Conservation (phyloP, 2,329 filamentous ascomycete species). For the Pseudogymnoascus sp. region DNA sequence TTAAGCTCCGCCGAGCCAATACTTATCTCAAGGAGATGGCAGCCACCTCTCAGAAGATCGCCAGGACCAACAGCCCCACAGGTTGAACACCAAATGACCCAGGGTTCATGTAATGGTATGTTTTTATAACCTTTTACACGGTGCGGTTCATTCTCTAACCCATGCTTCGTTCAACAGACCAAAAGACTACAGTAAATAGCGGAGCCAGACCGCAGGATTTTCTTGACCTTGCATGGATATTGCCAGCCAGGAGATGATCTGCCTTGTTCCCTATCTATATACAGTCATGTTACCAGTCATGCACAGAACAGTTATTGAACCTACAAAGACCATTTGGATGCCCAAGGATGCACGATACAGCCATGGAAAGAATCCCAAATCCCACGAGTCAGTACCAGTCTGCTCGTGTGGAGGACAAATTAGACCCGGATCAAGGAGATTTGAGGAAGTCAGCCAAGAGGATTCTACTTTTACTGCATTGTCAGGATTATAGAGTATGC, state of each 20-base stretch:
- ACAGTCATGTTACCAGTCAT: constrained; percentile 24
- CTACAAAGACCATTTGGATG: constrained; percentile 8
- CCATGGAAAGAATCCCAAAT: background rate
- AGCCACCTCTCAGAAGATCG: background rate
- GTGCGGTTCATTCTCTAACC: background rate
- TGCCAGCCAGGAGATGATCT: constrained; percentile 8
- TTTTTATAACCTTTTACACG: background rate
- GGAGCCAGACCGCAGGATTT: constrained; percentile 9
- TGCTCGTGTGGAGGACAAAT: constrained; percentile 7
- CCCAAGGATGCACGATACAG: constrained; percentile 15
- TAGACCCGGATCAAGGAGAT: background rate
- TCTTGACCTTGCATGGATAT: constrained; percentile 9
- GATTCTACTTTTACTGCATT: constrained; percentile 5
- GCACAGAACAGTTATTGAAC: constrained; percentile 12
- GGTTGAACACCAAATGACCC: background rate
- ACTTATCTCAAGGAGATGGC: constrained; percentile 5
- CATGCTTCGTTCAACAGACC: constrained; percentile 3
- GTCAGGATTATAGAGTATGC: constrained; percentile 5
- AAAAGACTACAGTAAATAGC: constrained; percentile 8
- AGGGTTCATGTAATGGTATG: constrained; percentile 3
- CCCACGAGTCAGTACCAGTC: constrained; percentile 6
- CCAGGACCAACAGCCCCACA: constrained; percentile 5
- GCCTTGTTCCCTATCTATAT: background rate
- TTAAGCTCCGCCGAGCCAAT: background rate
- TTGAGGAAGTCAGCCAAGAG: background rate